Evolutionary conservation across 768 basidiomycete genomes (phyloP), one percentile per base, ranked within the genome.

Genomic region (Naganishia antarctica): DNA sequence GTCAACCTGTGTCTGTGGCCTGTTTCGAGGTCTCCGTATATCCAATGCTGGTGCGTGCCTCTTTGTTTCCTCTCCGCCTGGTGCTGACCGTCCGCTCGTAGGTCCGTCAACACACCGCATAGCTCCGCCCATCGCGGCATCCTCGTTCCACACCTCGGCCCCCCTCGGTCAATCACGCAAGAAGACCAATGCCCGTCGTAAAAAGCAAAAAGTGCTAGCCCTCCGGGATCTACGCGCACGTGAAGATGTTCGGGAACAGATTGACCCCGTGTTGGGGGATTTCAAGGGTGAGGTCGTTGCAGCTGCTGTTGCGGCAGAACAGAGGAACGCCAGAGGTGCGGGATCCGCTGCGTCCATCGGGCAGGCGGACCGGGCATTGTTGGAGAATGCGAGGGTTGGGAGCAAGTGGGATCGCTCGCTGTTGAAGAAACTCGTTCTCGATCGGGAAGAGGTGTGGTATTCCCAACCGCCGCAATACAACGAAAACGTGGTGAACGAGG

Each of bases 191-290:
- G 71, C 78, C 0, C 78, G 77, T 18, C 58, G 73, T n/a, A 68
- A 69, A 21, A 76, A 75, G 67, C 71, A 75, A 61, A 68, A 71
- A 9, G 76, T 77, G 65, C 64, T 75, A 50, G 80, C 77, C 65
- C 80, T 81, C 66, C 81, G 82, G 65, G 80, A 79, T 34, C 80
- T 81, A 69, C 80, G 79, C 60, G 70, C 66, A 66, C 74, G 76
- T 63, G 71, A 71, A 51, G 80, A 77, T 23, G 78, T 76, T 44
- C 80, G 70, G 31, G 81, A 74, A 60, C 80, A 78, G 48, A 82
- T 87, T 16, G 86, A 88, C 69, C 84, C 88, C 63, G 82, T 93
- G 16, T 83, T 91, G 6, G 92, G 92, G 13, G 84, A 84, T 78
- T 89, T 70, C 80, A 90, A 59, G 80, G 29, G 21, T 4, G 51